Conservation (phyloP, 371 early-diverging fungal genomes). For the Zopfochytrium polystomum region DNA sequence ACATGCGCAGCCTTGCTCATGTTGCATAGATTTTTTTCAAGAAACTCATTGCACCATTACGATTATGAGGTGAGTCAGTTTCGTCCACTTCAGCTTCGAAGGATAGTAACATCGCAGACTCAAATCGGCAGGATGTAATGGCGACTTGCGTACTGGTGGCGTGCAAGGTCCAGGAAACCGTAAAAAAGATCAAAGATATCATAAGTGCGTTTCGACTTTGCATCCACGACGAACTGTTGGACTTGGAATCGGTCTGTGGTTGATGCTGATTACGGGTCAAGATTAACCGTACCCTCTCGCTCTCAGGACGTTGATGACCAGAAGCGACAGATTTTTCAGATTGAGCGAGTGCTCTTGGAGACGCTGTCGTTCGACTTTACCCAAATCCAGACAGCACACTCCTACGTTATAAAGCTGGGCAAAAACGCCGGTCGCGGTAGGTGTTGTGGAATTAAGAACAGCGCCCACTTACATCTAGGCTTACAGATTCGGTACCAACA, state of each 20-base stretch:
- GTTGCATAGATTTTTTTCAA: too few relatives aligned
- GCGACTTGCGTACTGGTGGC: slow-evolving; percentile 33
- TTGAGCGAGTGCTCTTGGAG: slow-evolving; percentile 15
- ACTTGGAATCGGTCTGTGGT: too few relatives aligned
- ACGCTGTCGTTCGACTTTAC: slow-evolving; percentile 23
- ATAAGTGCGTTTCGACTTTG: too few relatives aligned
- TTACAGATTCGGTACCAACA: not conserved
- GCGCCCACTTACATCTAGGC: not conserved
- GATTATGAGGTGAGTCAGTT: too few relatives aligned
- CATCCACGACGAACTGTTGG: too few relatives aligned
- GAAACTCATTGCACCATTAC: too few relatives aligned
- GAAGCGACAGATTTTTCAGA: slow-evolving; percentile 16
- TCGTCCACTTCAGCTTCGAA: too few relatives aligned
- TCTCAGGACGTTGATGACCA: slow-evolving; percentile 11
- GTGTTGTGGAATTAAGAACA: not conserved
- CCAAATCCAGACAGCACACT: slow-evolving; percentile 16
- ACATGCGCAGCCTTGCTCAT: too few relatives aligned
- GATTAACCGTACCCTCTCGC: too few relatives aligned
- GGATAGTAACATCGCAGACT: too few relatives aligned
- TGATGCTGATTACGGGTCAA: not conserved
- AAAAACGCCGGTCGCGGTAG: not conserved
- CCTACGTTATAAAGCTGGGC: slow-evolving; percentile 2
- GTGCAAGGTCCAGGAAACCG: slow-evolving; percentile 37
- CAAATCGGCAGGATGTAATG: too few relatives aligned
- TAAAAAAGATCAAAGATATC: slow-evolving; percentile 32